These are phyloP conservation scores for Neopestalotiopsis sp. DNA, from an alignment of 2,329 filamentous ascomycete genomes.

Conservation along the genomic window DNA sequence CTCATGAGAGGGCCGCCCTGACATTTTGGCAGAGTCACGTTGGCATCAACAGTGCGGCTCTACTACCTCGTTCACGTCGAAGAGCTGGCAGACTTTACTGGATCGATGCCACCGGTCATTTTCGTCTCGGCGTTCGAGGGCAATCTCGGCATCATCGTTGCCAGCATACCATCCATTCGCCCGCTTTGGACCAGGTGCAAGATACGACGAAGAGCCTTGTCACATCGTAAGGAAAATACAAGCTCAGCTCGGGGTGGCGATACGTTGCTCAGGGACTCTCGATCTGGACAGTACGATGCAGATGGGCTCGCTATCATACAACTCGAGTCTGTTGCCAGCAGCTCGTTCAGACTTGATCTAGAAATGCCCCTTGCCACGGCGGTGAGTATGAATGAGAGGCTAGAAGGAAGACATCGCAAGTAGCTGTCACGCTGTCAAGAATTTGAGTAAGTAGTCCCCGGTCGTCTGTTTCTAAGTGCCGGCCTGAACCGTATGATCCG, in stretches of 20 bases:
- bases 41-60: not conserved
- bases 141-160: not conserved
- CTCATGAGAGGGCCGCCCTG: not conserved
- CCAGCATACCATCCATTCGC: not conserved
- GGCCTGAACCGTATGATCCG: not conserved
- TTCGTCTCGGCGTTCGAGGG: not conserved
- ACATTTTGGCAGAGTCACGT: not conserved
- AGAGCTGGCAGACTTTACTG: not conserved
- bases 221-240: not conserved
- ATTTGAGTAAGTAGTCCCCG: not conserved
- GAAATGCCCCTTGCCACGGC: not conserved
- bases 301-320: not conserved
- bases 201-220: not conserved
- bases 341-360: not conserved
- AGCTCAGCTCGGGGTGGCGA: not conserved
- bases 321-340: not conserved
- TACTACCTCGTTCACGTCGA: slow-evolving; percentile 1
- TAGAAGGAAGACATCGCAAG: not conserved
- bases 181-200: not conserved
- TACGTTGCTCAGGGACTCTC: not conserved
- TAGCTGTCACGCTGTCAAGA: not conserved
- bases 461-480: not conserved
- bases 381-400: not conserved
- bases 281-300: not conserved
- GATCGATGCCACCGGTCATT: not conserved